Evolutionary conservation across 352 stramenopile genomes (phyloP), one percentile per base, ranked within the genome.

Genomic region (Phytophthora capsici): DNA sequence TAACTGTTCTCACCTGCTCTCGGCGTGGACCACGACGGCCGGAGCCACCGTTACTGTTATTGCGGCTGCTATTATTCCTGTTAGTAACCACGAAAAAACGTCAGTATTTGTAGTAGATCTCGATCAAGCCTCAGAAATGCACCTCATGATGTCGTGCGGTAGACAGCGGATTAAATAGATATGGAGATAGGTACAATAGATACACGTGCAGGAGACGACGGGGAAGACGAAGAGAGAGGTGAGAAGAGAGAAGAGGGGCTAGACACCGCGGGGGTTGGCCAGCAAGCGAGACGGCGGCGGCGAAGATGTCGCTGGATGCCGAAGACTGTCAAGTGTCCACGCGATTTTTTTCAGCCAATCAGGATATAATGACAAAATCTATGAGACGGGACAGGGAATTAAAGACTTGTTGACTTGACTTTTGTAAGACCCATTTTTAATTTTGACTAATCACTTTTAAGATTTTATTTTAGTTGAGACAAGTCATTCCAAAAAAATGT

Each of bases 71-170:
- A 37, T 67, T 73, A 57, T 73, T 78, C 23, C 54, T 75, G 36
- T 32, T 59, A n/a, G 43, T 49, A 8, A 48, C n/a, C 20, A 37
- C 32, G 2, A 20, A 37, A 26, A 54, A 36, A 9, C 16, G 19
- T 71, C 22, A 63, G 32, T 20, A 16, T 8, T 61, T 13, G 8
- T 38, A 19, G 9, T 17, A 28, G 26, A 55, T 44, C 25, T 30
- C 14, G 34, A 19, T 48, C 1, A 10, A 52, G 8, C 12, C 16
- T 46, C 16, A 56, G 19, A 53, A 22, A 70, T 73, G 70, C 26
- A 87, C 78, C 71, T 84, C 78, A 87, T 87, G 50, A 50, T 77
- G 54, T 41, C 41, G 44, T 37, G 13, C 44, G 26, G 9, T 53
- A 6, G 28, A 30, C 12, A 20, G 40, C 44, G 22, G 50, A 45